phyloP scores from a whole-genome alignment of 345 rosid species.

The Acer saccharum region DNA sequence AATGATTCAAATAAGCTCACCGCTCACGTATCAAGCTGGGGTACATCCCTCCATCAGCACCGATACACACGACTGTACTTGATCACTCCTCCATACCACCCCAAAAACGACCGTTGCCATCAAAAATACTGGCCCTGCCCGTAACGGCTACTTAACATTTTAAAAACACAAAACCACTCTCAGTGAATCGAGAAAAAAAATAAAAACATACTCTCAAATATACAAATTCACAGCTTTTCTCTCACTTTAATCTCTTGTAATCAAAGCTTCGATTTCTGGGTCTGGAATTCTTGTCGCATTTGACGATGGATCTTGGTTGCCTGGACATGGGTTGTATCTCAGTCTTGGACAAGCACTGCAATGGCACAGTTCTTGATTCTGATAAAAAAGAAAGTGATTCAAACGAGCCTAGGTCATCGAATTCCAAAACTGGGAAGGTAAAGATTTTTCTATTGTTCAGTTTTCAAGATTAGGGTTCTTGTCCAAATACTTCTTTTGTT shows the following conservation, averaged over 20 bases:
- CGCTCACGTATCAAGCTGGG: neutral
- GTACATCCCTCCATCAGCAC: neutral
- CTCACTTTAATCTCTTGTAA: neutral
- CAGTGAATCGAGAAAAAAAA: neutral
- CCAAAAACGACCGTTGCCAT: conserved; percentile 28
- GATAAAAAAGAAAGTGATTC: conserved; percentile 31
- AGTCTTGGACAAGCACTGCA: conserved; percentile 35
- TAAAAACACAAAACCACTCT: neutral
- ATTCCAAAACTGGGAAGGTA: conserved; percentile 60
- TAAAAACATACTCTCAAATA: neutral
- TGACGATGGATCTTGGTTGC: conserved; percentile 69
- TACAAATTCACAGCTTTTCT: neutral
- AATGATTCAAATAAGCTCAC: neutral
- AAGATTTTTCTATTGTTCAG: neutral
- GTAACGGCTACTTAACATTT: conserved; percentile 38
- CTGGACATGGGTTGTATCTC: conserved; percentile 64
- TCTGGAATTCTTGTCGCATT: neutral
- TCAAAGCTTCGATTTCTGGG: neutral
- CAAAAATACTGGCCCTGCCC: neutral
- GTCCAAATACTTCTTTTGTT: neutral
- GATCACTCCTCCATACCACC: neutral
- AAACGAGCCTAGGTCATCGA: conserved; percentile 29
- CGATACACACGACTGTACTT: neutral
- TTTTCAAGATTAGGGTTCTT: conserved; percentile 19
- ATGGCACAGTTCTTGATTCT: conserved; percentile 25